These are phyloP conservation scores for Ustilaginoidea virens DNA, from an alignment of 2,329 filamentous ascomycete species.

Conservation along the genomic window DNA sequence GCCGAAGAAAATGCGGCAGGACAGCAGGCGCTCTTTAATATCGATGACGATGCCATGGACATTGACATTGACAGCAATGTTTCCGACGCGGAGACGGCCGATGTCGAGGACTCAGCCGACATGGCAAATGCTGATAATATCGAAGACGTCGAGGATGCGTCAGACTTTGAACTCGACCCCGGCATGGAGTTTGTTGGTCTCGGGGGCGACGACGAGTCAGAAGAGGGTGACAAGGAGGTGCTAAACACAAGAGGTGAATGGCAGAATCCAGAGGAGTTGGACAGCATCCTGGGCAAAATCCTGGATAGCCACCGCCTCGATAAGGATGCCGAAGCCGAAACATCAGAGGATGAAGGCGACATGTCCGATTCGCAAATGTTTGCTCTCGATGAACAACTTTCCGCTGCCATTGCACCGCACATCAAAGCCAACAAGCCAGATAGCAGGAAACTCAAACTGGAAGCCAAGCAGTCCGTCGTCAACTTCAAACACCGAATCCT, in stretches of 20 bases:
- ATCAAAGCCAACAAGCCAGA: conserved; percentile 39
- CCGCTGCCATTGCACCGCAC: conserved; percentile 70
- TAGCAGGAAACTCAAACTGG: conserved; percentile 72
- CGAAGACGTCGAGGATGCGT: conserved; percentile 4
- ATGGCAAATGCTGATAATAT: conserved; percentile 14
- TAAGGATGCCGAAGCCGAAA: conserved; percentile 39
- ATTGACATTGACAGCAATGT: conserved; percentile 26
- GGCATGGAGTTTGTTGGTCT: conserved; percentile 35
- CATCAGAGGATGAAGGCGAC: conserved; percentile 52
- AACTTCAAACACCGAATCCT: conserved; percentile 93
- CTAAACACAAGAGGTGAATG: conserved; percentile 24
- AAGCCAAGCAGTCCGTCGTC: conserved; percentile 75
- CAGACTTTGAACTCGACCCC: conserved; percentile 17
- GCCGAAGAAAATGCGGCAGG: conserved; percentile 71
- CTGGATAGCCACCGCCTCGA: conserved; percentile 56
- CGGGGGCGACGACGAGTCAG: conserved; percentile 24
- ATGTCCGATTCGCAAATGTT: conserved; percentile 98
- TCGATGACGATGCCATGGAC: conserved; percentile 44
- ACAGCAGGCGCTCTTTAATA: conserved; percentile 71
- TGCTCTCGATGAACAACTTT: conserved; percentile 66
- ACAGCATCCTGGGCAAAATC: conserved; percentile 63
- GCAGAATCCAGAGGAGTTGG: conserved; percentile 35
- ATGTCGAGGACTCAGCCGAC: conserved; percentile 11
- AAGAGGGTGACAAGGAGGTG: conserved; percentile 22
- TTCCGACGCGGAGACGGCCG: conserved; percentile 27